Evolutionary conservation across 73 alveolate species (phyloP).

Genomic region (Breviolum minutum): DNA sequence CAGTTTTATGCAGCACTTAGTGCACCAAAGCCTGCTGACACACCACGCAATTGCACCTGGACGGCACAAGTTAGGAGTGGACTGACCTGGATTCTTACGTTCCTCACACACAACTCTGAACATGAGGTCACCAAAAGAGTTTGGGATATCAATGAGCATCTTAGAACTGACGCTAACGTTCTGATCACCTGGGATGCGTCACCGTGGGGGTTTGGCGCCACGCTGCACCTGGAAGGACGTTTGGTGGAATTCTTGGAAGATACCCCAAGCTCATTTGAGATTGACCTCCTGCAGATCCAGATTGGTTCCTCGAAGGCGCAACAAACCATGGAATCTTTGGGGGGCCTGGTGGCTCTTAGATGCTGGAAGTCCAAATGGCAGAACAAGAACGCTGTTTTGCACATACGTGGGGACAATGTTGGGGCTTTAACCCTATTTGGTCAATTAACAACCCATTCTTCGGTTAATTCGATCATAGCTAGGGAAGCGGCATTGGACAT

Average conservation of each 20-base stretch:
- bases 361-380: neutral
- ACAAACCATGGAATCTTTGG: neutral
- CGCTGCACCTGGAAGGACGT: neutral
- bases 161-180: neutral
- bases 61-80: neutral
- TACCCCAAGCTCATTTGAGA: neutral
- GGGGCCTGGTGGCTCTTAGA: neutral
- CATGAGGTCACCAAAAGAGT: neutral
- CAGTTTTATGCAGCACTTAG: neutral
- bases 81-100: neutral
- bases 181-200: constrained; percentile 18
- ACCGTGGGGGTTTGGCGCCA: constrained; percentile 35
- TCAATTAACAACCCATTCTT: neutral
- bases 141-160: neutral
- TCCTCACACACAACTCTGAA: neutral
- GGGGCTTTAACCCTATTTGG: neutral
- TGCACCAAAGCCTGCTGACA: neutral
- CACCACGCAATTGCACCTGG: neutral
- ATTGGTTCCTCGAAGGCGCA: neutral
- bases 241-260: neutral
- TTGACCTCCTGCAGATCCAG: neutral
- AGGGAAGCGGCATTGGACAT: constrained; percentile 1
- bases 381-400: neutral
- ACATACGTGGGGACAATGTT: neutral
- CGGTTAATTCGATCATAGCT: neutral